A percentile compares a stretch with the other conserved stretches of the same genome.
These are phyloP conservation scores for Astraeus odoratus DNA, from an alignment of 768 basidiomycete species.

Conservation along the genomic window DNA sequence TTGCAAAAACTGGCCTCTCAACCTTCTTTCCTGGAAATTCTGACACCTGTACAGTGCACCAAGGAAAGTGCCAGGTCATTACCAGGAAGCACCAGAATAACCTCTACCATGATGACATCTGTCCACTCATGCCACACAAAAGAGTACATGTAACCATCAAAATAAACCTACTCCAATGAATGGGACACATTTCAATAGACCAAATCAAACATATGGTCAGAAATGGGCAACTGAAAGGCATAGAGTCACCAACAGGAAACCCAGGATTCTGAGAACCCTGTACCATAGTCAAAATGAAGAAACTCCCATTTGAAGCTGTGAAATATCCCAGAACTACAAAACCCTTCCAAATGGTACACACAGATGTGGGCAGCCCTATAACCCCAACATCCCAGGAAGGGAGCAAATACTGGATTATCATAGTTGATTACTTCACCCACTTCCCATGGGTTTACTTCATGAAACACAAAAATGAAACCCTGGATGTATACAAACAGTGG, in stretches of 20 bases:
- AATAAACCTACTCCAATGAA: not conserved
- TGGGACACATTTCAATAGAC: slow-evolving; percentile 1
- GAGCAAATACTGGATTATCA: slow-evolving; percentile 6
- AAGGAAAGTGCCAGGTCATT: not conserved
- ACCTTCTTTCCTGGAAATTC: not conserved
- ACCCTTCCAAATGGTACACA: not conserved
- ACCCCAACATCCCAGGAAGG: slow-evolving; percentile 1
- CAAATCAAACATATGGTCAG: slow-evolving; percentile 6
- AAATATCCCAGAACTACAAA: not conserved
- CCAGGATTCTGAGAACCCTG: not conserved
- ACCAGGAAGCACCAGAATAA: not conserved
- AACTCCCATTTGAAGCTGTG: not conserved
- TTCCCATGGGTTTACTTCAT: not conserved
- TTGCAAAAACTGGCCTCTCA: not conserved
- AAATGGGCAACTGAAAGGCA: slow-evolving; percentile 3
- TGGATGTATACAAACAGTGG: not conserved
- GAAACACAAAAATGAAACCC: not conserved
- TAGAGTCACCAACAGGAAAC: not conserved
- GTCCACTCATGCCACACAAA: not conserved
- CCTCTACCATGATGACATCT: not conserved
- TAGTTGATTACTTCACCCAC: slow-evolving; percentile 6
- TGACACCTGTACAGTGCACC: not conserved
- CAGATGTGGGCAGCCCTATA: slow-evolving; percentile 4
- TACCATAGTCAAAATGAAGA: not conserved
- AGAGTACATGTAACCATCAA: not conserved